phyloP scores from a whole-genome alignment of 768 basidiomycete genomes.

The Boletus huronensis region DNA sequence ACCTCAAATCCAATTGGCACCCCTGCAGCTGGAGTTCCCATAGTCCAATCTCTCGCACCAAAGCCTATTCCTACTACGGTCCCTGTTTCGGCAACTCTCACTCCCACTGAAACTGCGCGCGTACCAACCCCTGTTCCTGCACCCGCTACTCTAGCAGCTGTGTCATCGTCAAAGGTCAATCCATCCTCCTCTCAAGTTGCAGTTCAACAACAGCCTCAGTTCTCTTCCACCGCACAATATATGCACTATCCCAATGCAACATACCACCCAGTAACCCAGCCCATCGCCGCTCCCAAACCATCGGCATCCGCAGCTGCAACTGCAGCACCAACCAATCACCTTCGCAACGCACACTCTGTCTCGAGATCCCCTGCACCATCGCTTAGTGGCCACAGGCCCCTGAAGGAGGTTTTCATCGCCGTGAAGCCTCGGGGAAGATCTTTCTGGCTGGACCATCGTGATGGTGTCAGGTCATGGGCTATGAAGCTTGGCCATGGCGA shows the following conservation, averaged over 20 bases:
- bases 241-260: slow-evolving; percentile 56
- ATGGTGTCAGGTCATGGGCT: slow-evolving; percentile 75
- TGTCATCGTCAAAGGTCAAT: slow-evolving; percentile 15
- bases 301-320: slow-evolving; percentile 8
- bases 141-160: slow-evolving; percentile 8
- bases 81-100: slow-evolving; percentile 23
- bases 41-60: slow-evolving; percentile 17
- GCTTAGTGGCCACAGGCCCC: slow-evolving; percentile 38
- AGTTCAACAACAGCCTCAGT: slow-evolving; percentile 32
- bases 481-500: slow-evolving; percentile 59
- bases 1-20: slow-evolving; percentile 8
- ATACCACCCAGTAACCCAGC: slow-evolving; percentile 38
- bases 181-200: slow-evolving; percentile 33
- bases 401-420: slow-evolving; percentile 51
- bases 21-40: slow-evolving; percentile 15
- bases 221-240: slow-evolving; percentile 34
- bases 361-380: slow-evolving; percentile 32
- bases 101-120: slow-evolving; percentile 18
- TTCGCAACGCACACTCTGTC: slow-evolving; percentile 28
- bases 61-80: slow-evolving; percentile 23
- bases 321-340: slow-evolving; percentile 9
- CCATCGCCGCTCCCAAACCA: slow-evolving; percentile 17
- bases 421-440: slow-evolving; percentile 59
- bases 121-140: slow-evolving; percentile 19
- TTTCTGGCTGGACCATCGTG: slow-evolving; percentile 57